Conservation (phyloP, 2,329 filamentous ascomycete species). For the Cercospora canescens region DNA sequence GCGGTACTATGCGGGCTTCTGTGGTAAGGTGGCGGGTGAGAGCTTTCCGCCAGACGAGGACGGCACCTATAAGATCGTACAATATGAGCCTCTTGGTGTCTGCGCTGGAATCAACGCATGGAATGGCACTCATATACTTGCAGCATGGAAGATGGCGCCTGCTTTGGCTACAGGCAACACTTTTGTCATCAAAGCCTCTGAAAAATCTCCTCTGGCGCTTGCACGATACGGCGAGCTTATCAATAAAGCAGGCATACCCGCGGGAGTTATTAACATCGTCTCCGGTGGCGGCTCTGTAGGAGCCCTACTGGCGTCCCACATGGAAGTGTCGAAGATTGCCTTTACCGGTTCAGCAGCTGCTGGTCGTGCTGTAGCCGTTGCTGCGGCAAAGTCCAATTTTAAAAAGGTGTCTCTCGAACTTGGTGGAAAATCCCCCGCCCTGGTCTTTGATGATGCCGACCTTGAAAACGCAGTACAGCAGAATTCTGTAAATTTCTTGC, state of each 20-base stretch:
- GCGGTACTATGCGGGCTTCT: slow-evolving; percentile 27
- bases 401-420: slow-evolving; percentile 33
- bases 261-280: slow-evolving; percentile 42
- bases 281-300: slow-evolving; percentile 36
- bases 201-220: slow-evolving; percentile 60
- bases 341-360: slow-evolving; percentile 32
- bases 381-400: slow-evolving; percentile 30
- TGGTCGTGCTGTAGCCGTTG: slow-evolving; percentile 25
- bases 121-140: not conserved
- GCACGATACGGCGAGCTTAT: slow-evolving; percentile 47
- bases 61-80: slow-evolving; percentile 25
- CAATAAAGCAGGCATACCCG: slow-evolving; percentile 44
- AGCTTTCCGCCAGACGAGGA: not conserved
- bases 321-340: slow-evolving; percentile 33
- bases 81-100: slow-evolving; percentile 70
- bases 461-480: slow-evolving; percentile 29
- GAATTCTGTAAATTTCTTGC: slow-evolving; percentile 41
- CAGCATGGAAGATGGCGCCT: slow-evolving; percentile 58
- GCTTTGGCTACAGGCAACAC: slow-evolving; percentile 60
- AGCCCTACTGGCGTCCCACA: slow-evolving; percentile 32
- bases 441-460: slow-evolving; percentile 32
- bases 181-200: slow-evolving; percentile 58
- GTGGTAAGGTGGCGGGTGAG: slow-evolving; percentile 29
- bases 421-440: slow-evolving; percentile 31
- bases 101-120: slow-evolving; percentile 68